A percentile compares a stretch with the other conserved stretches of the same genome.
Evolutionary conservation across 441 rosid species (phyloP).

Genomic region (Croton laevigatus): DNA sequence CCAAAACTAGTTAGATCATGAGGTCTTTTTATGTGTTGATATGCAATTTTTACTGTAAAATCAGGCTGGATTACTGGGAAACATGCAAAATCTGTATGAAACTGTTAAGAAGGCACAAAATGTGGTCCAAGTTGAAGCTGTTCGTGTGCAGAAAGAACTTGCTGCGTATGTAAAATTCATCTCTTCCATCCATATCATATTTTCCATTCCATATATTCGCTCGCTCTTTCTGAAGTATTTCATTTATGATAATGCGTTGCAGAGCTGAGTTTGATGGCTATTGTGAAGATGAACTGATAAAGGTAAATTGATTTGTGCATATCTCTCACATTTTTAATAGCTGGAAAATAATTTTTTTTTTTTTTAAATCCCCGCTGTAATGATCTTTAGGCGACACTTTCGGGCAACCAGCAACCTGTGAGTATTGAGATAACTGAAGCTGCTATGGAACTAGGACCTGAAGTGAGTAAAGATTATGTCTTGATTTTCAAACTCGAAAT

Average conservation of each 20-base stretch:
- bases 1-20: no score
- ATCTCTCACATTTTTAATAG: neutral
- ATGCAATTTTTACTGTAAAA: conserved; percentile 6
- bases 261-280: conserved; percentile 98
- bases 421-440: conserved; percentile 93
- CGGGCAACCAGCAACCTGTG: conserved; percentile 89
- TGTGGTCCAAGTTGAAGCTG: conserved; percentile 97
- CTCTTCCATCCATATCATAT: neutral
- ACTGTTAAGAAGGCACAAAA: conserved; percentile 93
- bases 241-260: conserved; percentile 17
- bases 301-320: conserved; percentile 38
- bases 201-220: neutral
- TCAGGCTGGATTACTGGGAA: conserved; percentile 90
- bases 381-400: conserved; percentile 58
- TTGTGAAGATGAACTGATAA: conserved; percentile 88
- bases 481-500: neutral
- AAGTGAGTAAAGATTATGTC: conserved; percentile 41
- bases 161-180: conserved; percentile 66
- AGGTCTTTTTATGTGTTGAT: neutral
- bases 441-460: conserved; percentile 86
- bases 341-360: no score
- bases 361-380: neutral
- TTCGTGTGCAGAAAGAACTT: conserved; percentile 86
- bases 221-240: neutral
- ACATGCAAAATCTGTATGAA: conserved; percentile 87